Evolutionary conservation across 768 basidiomycete species (phyloP).

Genomic region (Boletus huronensis): DNA sequence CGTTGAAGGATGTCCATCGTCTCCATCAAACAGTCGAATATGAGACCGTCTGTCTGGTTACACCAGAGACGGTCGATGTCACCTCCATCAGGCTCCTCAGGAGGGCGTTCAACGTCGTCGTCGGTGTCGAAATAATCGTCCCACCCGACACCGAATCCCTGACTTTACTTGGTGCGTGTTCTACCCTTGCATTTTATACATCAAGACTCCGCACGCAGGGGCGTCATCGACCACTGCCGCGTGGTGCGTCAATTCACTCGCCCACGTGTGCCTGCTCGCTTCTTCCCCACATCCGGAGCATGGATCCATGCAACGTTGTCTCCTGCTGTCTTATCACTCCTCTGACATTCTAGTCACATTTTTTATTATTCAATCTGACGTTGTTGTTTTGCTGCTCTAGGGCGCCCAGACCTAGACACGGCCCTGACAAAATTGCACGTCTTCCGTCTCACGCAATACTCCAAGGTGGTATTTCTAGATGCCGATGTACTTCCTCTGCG

Average conservation of each 20-base stretch:
- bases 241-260: conserved; percentile 8
- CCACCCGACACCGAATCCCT: conserved; percentile 65
- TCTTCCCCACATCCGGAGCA: conserved; percentile 7
- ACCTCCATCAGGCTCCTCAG: conserved; percentile 75
- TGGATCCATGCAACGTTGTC: conserved; percentile 18
- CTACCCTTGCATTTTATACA: conserved; percentile 4
- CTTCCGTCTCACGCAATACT: conserved; percentile 86
- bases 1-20: conserved; percentile 73
- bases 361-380: conserved; percentile 9
- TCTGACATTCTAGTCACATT: background rate
- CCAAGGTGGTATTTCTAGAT: conserved; percentile 87
- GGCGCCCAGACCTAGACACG: conserved; percentile 88
- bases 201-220: conserved; percentile 2
- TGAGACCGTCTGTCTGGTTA: conserved; percentile 85
- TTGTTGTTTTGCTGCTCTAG: conserved; percentile 39
- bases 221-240: background rate
- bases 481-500: conserved; percentile 87
- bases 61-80: conserved; percentile 90
- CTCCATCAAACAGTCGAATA: conserved; percentile 47
- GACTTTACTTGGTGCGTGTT: conserved; percentile 69
- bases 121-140: conserved; percentile 88
- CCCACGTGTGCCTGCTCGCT: conserved; percentile 9
- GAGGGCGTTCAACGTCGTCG: conserved; percentile 75
- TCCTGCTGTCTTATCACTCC: conserved; percentile 14
- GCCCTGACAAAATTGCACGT: conserved; percentile 96